Percentiles rank a stretch among this genome's conserved stretches.
These are phyloP conservation scores for Lithospermum erythrorhizon DNA, from an alignment of 257 asterid genomes.

Conservation along the genomic window DNA sequence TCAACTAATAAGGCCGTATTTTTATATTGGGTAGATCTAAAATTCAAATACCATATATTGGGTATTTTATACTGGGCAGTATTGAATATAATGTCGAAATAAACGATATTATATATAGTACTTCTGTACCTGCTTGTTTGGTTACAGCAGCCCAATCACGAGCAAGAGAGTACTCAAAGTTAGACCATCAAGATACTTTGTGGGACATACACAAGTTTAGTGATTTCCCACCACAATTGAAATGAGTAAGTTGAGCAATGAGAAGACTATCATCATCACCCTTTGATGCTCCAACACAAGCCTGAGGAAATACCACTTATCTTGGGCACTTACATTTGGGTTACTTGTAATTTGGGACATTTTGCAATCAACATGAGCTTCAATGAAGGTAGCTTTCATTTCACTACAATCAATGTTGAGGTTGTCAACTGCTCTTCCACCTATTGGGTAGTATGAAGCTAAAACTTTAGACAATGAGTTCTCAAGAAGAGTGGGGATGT, in stretches of 20 bases:
- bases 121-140: neutral
- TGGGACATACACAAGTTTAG: slow-evolving; percentile 5
- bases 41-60: no score
- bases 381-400: neutral
- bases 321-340: neutral
- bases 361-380: neutral
- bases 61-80: no score
- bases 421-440: neutral
- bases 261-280: neutral
- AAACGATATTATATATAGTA: no score
- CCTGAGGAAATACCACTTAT: neutral
- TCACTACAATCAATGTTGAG: neutral
- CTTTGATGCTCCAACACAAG: neutral
- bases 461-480: neutral
- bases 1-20: no score
- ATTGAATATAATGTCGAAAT: no score
- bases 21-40: no score
- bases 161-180: neutral
- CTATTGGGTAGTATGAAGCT: slow-evolving; percentile 1
- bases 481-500: neutral
- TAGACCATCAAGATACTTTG: slow-evolving; percentile 6
- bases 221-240: slow-evolving; percentile 10
- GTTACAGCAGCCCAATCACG: slow-evolving; percentile 13
- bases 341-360: neutral
- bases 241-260: slow-evolving; percentile 2